Evolutionary conservation across 345 rosid species (phyloP), one percentile per base, ranked within the genome.

Genomic region (Gynandropsis gynandra): DNA sequence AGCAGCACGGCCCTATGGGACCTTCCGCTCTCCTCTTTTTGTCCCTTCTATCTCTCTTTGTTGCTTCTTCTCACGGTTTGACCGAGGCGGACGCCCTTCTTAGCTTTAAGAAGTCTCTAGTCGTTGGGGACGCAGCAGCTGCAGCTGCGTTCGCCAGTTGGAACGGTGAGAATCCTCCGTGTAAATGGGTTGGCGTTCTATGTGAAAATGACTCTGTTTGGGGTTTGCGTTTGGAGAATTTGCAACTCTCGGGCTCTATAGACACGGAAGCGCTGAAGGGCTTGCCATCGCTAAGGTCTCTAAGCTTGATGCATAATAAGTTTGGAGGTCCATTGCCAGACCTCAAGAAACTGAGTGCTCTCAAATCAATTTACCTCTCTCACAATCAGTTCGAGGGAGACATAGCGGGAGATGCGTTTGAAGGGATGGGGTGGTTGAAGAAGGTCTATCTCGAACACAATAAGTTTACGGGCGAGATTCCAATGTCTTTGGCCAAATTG

Each of bases 111-210:
- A 54, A 43, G 13, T 79, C 93, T 36, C 47, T 87, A 3, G 21
- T 59, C 1, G 57, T 52, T 4, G 70, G 80, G n/a, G n/a, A n/a
- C n/a, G n/a, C n/a, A n/a, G 17, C 44, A 14, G 47, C n/a, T n/a
- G 8, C 27, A 10, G 9, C 51, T 0, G 62, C 63, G 1, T 67
- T 92, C 36, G 56, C 52, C 7, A 56, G 35, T 4, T 92, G 96
- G 93, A 55, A 61, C 8, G 64, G 27, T n/a, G 40, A 36, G 2
- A 52, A 4, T 2, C 36, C 53, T 0, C 76, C 81, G 0, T 87
- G 98, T 56, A 73, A 65, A 15, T 92, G 98, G 98, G 56, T 0
- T 7, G 95, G 95, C 19, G 77, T 82, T 19, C 49, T 75, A 32
- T 92, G 98, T 50, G 12, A 19, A 7, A 35, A 54, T 0, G 79